These are phyloP conservation scores for Microstegium vimineum DNA, from an alignment of 176 grass and related monocot species.

Conservation along the genomic window DNA sequence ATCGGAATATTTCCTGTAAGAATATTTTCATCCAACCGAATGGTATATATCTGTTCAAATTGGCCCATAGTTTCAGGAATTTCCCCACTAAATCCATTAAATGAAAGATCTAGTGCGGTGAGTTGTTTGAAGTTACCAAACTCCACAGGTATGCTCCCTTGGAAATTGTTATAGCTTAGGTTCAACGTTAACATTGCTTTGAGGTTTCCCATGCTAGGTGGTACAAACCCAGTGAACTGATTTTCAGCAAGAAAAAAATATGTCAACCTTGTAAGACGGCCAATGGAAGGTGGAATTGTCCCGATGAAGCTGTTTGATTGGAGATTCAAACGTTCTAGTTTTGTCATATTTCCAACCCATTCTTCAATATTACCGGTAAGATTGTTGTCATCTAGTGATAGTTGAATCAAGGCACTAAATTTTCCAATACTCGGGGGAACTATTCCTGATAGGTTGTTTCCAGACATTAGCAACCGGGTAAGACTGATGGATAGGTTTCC, in stretches of 20 bases:
- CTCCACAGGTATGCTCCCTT: background rate
- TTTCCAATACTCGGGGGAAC: conserved; percentile 13
- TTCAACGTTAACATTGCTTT: background rate
- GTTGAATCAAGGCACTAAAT: background rate
- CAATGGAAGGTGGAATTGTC: conserved; percentile 11
- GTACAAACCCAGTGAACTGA: conserved; percentile 8
- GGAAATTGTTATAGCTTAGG: background rate
- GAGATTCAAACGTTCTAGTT: background rate
- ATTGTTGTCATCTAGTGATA: conserved; percentile 14
- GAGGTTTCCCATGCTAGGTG: background rate
- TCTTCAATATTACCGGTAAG: conserved; percentile 30
- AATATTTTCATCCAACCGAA: no score
- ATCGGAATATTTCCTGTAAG: no score
- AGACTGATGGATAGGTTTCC: conserved; percentile 9
- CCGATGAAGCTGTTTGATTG: conserved; percentile 26
- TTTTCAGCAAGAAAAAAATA: conserved; percentile 10
- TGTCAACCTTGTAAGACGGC: conserved; percentile 24
- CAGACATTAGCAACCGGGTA: background rate
- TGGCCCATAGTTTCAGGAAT: no score
- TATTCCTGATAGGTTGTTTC: conserved; percentile 7
- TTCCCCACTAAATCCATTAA: no score
- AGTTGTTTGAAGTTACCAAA: no score
- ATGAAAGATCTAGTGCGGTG: no score
- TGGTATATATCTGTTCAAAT: no score
- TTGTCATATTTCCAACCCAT: background rate